Evolutionary conservation across 331 rosid species (phyloP), one percentile per base, ranked within the genome.

Genomic region (Spiraea crenata): DNA sequence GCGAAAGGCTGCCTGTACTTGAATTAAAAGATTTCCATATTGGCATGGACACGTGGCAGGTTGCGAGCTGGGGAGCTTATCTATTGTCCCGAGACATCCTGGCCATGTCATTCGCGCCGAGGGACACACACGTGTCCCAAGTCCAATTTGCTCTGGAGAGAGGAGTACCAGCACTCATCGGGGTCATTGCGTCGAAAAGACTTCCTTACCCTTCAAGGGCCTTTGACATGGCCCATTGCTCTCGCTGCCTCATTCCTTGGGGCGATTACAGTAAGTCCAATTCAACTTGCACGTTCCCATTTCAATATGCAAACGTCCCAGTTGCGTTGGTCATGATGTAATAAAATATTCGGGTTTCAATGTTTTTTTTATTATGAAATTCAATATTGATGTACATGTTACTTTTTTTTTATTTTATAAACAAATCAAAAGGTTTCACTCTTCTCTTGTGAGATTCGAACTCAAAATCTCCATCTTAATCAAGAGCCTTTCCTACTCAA

Each of bases 41-140:
- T 44, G 11, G 12, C 10, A 52, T n/a, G 3, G 3, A 10, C 57
- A 57, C 44, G 40, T 47, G 67, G 68, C 59, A 92, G 98, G 96
- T 92, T 38, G 98, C 96, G 19, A 90, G 96, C 73, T 92, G 96
- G 98, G 98, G 96, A 72, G 98, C 91, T 0, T 88, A 90, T 78
- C 88, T 85, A 39, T 64, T 90, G 59, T 83, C 91, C 1, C 84
- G 91, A 55, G 75, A 79, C 78, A 83, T 90, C n/a, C 1, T 90
- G 76, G 67, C 96, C 64, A 48, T 92, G 63, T 92, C 96, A 20
- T 82, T 92, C 20, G 92, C 89, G 10, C 96, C 91, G 1, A 85
- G 98, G 41, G 96, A 86, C 71, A 86, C 96, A 0, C 98, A 92
- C 46, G 95, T 88, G 55, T 96, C 86, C 1, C 96, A 92, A 74